These are phyloP conservation scores for Globisporangium middletonii DNA, from an alignment of 352 stramenopile genomes.

Conservation along the genomic window DNA sequence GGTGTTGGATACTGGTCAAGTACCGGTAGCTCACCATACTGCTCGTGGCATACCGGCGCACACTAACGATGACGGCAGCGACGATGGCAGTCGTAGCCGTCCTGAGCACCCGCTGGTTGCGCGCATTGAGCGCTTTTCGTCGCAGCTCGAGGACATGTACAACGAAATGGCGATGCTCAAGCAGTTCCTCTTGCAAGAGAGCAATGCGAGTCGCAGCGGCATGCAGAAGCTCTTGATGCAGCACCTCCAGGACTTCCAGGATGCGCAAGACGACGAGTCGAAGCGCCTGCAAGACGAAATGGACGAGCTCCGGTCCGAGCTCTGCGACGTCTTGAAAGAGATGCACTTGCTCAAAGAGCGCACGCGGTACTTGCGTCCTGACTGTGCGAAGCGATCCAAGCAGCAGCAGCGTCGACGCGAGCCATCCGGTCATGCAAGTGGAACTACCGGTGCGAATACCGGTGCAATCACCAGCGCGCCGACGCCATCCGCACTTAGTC, in stretches of 20 bases:
- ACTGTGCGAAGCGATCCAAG: neutral
- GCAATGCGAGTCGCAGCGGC: constrained; percentile 33
- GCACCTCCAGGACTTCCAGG: constrained; percentile 43
- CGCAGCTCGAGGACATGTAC: constrained; percentile 37
- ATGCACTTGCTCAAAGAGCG: constrained; percentile 64
- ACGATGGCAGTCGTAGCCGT: constrained; percentile 1
- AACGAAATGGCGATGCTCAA: constrained; percentile 51
- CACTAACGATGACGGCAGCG: neutral
- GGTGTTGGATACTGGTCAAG: too few species aligned
- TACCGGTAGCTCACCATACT: too few species aligned
- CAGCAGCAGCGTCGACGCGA: neutral
- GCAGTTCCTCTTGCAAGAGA: constrained; percentile 44
- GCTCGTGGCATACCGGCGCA: too few species aligned
- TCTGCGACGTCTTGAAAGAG: constrained; percentile 60
- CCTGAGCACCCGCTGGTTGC: neutral
- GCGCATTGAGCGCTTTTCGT: constrained; percentile 39
- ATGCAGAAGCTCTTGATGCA: constrained; percentile 40
- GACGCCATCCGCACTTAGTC: neutral
- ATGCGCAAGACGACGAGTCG: constrained; percentile 44
- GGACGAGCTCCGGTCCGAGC: constrained; percentile 57
- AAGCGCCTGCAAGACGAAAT: constrained; percentile 53
- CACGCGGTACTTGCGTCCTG: constrained; percentile 56
- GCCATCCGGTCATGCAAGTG: too few species aligned
- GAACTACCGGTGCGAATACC: neutral
- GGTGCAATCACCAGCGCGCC: neutral